phyloP scores from a whole-genome alignment of 345 rosid genomes.

The Salix suchowensis region DNA sequence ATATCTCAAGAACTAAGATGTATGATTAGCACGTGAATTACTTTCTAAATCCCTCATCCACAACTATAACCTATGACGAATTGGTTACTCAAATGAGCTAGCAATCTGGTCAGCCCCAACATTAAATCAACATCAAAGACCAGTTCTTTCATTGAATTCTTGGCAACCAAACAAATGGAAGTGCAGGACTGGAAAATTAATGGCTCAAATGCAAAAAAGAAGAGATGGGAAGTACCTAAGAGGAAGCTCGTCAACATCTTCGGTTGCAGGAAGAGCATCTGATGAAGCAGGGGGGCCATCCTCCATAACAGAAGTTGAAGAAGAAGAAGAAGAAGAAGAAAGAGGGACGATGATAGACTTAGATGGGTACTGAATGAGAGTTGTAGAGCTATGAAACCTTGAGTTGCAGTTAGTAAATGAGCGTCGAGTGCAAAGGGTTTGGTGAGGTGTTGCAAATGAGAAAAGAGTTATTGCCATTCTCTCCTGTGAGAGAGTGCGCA shows the following conservation, averaged over 20 bases:
- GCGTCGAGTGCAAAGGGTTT: constrained; percentile 20
- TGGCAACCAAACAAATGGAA: background rate
- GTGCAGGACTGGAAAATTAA: background rate
- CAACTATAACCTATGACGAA: background rate
- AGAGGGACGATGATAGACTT: constrained; percentile 27
- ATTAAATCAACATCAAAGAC: background rate
- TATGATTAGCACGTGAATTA: background rate
- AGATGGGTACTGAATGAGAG: constrained; percentile 22
- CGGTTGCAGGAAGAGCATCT: constrained; percentile 14
- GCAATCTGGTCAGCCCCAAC: no score
- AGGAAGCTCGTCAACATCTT: constrained; percentile 25
- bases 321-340: constrained; percentile 40
- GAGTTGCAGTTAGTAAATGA: constrained; percentile 10
- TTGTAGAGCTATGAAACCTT: constrained; percentile 14
- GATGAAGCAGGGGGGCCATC: constrained; percentile 29
- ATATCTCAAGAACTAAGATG: background rate
- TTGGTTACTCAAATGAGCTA: background rate
- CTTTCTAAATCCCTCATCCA: background rate
- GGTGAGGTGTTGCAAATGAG: constrained; percentile 33
- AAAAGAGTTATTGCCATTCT: constrained; percentile 43
- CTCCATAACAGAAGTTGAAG: constrained; percentile 34
- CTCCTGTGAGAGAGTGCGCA: background rate
- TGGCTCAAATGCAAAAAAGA: no score
- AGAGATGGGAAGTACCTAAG: constrained; percentile 32
- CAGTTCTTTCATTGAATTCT: background rate